A percentile compares a stretch with the other conserved stretches of the same genome.
phyloP scores from a whole-genome alignment of 208 protist species.

The Crithidia acanthocephali region DNA sequence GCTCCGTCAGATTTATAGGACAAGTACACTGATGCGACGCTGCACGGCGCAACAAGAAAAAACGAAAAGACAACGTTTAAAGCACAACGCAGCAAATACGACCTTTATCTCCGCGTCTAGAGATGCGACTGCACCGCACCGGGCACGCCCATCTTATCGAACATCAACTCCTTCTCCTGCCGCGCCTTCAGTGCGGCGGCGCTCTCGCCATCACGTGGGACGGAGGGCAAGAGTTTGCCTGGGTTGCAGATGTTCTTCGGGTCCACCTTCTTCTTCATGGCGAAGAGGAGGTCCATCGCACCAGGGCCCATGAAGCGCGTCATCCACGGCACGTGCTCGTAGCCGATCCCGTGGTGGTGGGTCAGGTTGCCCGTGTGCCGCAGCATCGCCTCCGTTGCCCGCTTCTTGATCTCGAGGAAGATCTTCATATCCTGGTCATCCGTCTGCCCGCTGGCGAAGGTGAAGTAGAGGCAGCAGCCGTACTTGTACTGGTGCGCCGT shows the following conservation, averaged over 20 bases:
- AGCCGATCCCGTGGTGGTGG: constrained; percentile 93
- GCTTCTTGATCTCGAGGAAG: constrained; percentile 87
- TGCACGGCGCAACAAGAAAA: too few relatives aligned
- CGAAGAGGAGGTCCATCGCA: constrained; percentile 69
- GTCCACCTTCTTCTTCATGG: constrained; percentile 84
- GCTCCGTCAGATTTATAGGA: too few relatives aligned
- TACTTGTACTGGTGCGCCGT: constrained; percentile 92
- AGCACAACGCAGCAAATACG: too few relatives aligned
- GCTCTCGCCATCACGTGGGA: constrained; percentile 47
- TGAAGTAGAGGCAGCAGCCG: constrained; percentile 94
- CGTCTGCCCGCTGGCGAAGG: constrained; percentile 82
- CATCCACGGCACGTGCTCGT: constrained; percentile 95
- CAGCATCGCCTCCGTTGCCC: constrained; percentile 90
- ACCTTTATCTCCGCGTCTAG: constrained; percentile 14
- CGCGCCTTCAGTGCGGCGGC: constrained; percentile 38
- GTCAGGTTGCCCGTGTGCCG: constrained; percentile 85
- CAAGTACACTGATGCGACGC: too few relatives aligned
- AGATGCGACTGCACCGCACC: constrained; percentile 58
- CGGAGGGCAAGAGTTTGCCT: constrained; percentile 85
- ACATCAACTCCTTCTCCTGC: constrained; percentile 84
- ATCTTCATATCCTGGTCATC: constrained; percentile 92
- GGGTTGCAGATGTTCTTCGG: constrained; percentile 93
- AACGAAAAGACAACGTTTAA: too few relatives aligned
- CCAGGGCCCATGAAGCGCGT: constrained; percentile 75
- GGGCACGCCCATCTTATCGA: constrained; percentile 91